These are phyloP conservation scores for Suillus placidus DNA, from an alignment of 768 basidiomycete species.

Conservation along the genomic window DNA sequence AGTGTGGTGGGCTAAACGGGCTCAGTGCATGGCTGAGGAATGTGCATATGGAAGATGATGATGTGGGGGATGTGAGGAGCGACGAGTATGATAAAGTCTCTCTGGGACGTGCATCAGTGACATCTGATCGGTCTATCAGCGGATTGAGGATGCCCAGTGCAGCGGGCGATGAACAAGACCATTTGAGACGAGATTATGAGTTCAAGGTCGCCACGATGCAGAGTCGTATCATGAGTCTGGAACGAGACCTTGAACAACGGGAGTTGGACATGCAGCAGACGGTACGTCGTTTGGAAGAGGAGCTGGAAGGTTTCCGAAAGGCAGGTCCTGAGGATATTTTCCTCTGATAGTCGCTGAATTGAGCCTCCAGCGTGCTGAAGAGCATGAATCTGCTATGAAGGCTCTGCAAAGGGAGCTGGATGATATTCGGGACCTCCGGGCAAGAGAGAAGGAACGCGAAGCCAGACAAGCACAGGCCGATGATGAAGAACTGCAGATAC, in stretches of 20 bases:
- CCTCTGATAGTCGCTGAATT: slow-evolving; percentile 10
- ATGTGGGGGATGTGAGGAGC: slow-evolving; percentile 47
- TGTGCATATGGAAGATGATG: slow-evolving; percentile 57
- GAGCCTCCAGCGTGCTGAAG: slow-evolving; percentile 63
- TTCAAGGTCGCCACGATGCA: slow-evolving; percentile 94
- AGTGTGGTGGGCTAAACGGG: slow-evolving; percentile 60
- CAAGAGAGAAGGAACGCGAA: slow-evolving; percentile 62
- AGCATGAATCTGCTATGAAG: slow-evolving; percentile 67
- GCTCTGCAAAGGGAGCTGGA: slow-evolving; percentile 81
- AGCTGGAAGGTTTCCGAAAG: slow-evolving; percentile 69
- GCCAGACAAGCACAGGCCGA: slow-evolving; percentile 60
- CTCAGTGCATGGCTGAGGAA: slow-evolving; percentile 62
- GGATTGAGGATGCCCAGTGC: slow-evolving; percentile 43
- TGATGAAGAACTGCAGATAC: slow-evolving; percentile 69
- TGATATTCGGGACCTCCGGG: slow-evolving; percentile 62
- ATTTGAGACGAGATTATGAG: slow-evolving; percentile 84
- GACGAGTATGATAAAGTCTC: slow-evolving; percentile 75
- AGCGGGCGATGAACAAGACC: slow-evolving; percentile 67
- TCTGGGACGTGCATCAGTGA: slow-evolving; percentile 66
- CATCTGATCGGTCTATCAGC: slow-evolving; percentile 59
- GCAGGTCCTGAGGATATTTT: slow-evolving; percentile 38
- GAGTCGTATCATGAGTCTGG: slow-evolving; percentile 65
- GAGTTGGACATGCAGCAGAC: slow-evolving; percentile 61
- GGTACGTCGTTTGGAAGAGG: slow-evolving; percentile 71
- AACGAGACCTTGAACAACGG: slow-evolving; percentile 66